Conservation (phyloP, 2,329 filamentous ascomycete species). For the Cladosporium phlei region DNA sequence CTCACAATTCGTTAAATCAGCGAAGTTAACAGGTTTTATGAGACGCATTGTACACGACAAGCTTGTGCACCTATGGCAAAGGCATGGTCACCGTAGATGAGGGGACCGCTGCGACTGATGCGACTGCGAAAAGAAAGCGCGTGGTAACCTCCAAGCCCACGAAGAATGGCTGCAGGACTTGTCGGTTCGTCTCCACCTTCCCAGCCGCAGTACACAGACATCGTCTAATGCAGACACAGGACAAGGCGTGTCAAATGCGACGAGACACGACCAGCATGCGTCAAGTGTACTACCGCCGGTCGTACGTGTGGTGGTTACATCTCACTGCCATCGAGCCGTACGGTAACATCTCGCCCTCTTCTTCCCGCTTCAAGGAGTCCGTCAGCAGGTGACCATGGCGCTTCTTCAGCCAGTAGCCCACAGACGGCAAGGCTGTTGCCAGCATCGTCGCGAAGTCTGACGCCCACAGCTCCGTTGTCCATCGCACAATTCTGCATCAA, state of each 20-base stretch:
- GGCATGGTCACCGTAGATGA: background rate
- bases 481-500: background rate
- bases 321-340: background rate
- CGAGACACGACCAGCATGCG: constrained; percentile 47
- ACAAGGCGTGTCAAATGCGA: constrained; percentile 54
- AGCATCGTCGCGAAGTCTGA: background rate
- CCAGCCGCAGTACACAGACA: background rate
- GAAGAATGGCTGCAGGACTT: constrained; percentile 13
- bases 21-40: too few relatives aligned
- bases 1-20: too few relatives aligned
- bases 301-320: constrained; percentile 51
- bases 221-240: constrained; percentile 28
- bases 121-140: constrained; percentile 2
- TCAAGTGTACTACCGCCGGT: constrained; percentile 49
- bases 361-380: constrained; percentile 7
- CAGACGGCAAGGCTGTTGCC: background rate
- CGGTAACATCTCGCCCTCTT: constrained; percentile 2
- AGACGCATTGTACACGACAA: too few relatives aligned
- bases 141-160: constrained; percentile 13
- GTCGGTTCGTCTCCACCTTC: constrained; percentile 6
- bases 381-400: background rate
- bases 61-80: too few relatives aligned
- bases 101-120: background rate
- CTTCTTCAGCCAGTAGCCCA: background rate
- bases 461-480: background rate